Base-by-base conservation (phyloP, 2,329 filamentous ascomycete species). In the Pyrenophora tritici-repentis region DNA sequence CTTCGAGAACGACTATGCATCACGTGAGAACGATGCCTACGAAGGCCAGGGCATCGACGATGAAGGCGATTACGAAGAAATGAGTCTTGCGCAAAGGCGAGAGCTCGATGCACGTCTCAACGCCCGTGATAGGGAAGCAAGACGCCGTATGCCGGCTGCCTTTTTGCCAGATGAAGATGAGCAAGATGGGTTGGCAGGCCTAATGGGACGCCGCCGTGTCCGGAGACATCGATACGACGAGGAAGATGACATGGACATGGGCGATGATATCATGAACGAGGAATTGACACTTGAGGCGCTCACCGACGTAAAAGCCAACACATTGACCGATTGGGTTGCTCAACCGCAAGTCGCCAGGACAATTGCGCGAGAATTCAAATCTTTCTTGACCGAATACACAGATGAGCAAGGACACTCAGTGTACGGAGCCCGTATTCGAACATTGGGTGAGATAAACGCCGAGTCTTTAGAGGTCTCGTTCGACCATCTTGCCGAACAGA, bases 401-500 rank as follows among this genome's bases (percentile, higher is more conserved):
- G 94, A 99, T 67, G 86, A 91, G 46, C 86, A 88, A 58, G 92
- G 91, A 47, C 87, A 86, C 4, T 99, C 94, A 0, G 91, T 99
- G 42, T 99, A 99, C 72, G 94, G 94, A 46, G 92, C 91, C 63
- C 89, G 92, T 48, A 96, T 99, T 61, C 86, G 91, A 61, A 97
- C 90, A 0, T 85, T 99, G n/a, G 95, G 94, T 79, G 93, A 97
- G 75, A 83, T 97, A 72, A 99, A 99, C 73, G 91, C 92, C 40
- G 95, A 97, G 76, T 91, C 93, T 33, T 83, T 99, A 3, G 94
- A 99, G 72, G 91, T 99, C 38, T 97, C 92, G 2, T 99, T 96
- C 73, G 89, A 93, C 59, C 92, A 99, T 73, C 81, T 99, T 14
- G 88, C 90, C 6, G 86, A 89, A 36, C 90, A 90, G 54, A 97